Conservation (phyloP, 352 stramenopile species). For the Phytophthora pini region DNA sequence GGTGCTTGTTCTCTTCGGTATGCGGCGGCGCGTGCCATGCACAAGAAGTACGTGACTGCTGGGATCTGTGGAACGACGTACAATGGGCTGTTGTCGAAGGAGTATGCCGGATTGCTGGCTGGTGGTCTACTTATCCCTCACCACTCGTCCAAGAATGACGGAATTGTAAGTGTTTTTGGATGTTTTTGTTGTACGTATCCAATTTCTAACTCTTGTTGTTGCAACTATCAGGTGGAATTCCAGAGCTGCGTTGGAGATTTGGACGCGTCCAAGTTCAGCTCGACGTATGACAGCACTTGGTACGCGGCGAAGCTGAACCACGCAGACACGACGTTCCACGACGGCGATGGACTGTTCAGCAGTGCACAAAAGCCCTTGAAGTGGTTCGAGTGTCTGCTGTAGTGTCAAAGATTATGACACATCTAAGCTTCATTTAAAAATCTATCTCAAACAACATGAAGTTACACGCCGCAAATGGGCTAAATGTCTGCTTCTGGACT, state of each 20-base stretch:
- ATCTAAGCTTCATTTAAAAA: slow-evolving; percentile 8
- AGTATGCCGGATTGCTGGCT: slow-evolving; percentile 39
- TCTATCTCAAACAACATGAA: no score
- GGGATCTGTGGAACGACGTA: slow-evolving; percentile 50
- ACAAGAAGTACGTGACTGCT: slow-evolving; percentile 43
- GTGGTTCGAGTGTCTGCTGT: slow-evolving; percentile 65
- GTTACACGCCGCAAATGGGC: neutral
- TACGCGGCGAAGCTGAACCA: slow-evolving; percentile 72
- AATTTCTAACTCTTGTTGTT: slow-evolving; percentile 9
- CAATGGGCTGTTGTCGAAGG: slow-evolving; percentile 46
- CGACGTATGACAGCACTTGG: slow-evolving; percentile 44
- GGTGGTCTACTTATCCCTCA: slow-evolving; percentile 48
- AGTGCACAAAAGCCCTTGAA: slow-evolving; percentile 62
- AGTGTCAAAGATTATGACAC: neutral
- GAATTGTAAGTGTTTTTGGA: slow-evolving; percentile 42
- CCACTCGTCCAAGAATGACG: slow-evolving; percentile 60
- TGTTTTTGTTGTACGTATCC: neutral
- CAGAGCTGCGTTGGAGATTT: slow-evolving; percentile 57
- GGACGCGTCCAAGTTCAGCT: slow-evolving; percentile 40
- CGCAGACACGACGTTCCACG: slow-evolving; percentile 61
- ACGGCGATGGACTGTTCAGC: slow-evolving; percentile 58
- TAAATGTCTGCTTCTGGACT: no score
- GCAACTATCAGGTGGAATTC: slow-evolving; percentile 51
- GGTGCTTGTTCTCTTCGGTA: slow-evolving; percentile 36
- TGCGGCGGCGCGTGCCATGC: slow-evolving; percentile 36